Evolutionary conservation across 163 green algal species (phyloP), one percentile per base, ranked within the genome.

Genomic region (Coccomyxa subellipsoidea): DNA sequence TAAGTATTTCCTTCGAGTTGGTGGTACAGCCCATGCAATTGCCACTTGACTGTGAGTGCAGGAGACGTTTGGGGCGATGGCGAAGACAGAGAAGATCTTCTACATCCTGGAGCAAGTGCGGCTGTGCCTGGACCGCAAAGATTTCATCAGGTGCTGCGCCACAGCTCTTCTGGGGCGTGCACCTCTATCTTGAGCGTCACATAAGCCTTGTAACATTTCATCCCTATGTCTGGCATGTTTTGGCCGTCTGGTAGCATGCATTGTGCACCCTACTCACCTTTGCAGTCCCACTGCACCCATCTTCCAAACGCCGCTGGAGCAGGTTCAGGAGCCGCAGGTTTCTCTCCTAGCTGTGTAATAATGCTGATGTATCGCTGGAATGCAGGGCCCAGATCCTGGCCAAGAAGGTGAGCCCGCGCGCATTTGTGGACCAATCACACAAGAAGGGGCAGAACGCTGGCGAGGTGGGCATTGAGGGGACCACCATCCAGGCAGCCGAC

Each of bases 11-110:
- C n/a, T n/a, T n/a, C n/a, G n/a, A n/a, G n/a, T n/a, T n/a, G n/a
- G n/a, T n/a, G n/a, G n/a, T n/a, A n/a, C n/a, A n/a, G n/a, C n/a
- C n/a, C n/a, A n/a, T n/a, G n/a, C n/a, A n/a, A n/a, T n/a, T n/a
- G n/a, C n/a, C n/a, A n/a, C n/a, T n/a, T n/a, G n/a, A 37, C 23
- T 70, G 40, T 27, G 31, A 35, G 34, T 89, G 83, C 87, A 97
- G 87, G 97, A 99, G 86, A 99, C 97, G 4, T 99, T 97, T 92
- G 96, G 97, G 7, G 95, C 96, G 32, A 98, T 99, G 95, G 93
- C 95, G 78, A 98, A 98, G 89, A 95, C 91, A 9, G 97, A 99
- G 89, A 99, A 99, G 88, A 96, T 99, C 54, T 94, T 93, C 21
- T 99, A 96, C 90, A 99, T 99, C 82, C 87, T 99, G 85, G 96